Evolutionary conservation across 345 rosid genomes (phyloP).

Genomic region (Kandelia obovata): DNA sequence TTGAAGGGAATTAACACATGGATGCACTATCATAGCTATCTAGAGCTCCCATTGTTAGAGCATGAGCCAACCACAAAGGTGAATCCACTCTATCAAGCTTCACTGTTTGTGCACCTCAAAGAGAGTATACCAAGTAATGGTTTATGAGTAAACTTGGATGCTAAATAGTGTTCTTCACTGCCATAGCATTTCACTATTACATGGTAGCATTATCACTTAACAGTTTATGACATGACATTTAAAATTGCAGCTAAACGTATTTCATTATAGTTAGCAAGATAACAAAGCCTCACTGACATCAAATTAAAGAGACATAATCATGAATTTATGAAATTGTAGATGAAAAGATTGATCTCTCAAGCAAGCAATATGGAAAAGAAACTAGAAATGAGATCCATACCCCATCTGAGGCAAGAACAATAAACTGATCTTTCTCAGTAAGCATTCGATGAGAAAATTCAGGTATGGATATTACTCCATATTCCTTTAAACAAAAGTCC

Average conservation of each 20-base stretch:
- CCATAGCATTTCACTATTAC: neutral
- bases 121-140: too few species aligned
- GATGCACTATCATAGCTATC: neutral
- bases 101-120: too few species aligned
- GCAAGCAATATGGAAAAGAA: neutral
- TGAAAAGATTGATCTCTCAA: neutral
- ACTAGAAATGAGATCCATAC: slow-evolving; percentile 36
- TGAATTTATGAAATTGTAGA: neutral
- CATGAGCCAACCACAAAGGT: neutral
- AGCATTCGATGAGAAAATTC: slow-evolving; percentile 86
- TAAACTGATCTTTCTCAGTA: slow-evolving; percentile 85
- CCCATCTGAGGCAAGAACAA: slow-evolving; percentile 98
- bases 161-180: neutral
- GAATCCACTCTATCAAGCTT: neutral
- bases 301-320: neutral
- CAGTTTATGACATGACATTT: neutral
- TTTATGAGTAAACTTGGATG: neutral
- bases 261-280: too few species aligned
- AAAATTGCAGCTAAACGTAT: too few species aligned
- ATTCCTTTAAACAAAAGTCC: slow-evolving; percentile 97
- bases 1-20: neutral
- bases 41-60: neutral
- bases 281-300: too few species aligned
- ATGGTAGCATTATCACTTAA: neutral
- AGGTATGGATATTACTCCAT: slow-evolving; percentile 92